Evolutionary conservation across 441 rosid genomes (phyloP).

Genomic region (Corymbia citriodora): DNA sequence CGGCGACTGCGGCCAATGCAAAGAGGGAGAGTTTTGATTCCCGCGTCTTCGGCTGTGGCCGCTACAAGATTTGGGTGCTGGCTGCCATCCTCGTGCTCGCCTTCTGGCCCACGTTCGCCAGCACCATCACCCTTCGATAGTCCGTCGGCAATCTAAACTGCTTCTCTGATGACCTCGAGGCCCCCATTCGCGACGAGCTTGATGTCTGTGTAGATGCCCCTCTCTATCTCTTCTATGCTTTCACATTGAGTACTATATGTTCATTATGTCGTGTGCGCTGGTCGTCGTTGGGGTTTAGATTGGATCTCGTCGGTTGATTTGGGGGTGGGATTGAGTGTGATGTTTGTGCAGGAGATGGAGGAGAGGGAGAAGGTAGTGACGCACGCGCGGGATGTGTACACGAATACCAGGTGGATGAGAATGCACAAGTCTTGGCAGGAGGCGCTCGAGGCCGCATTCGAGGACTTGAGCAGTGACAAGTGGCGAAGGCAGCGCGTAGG

Average conservation of each 20-base stretch:
- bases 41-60: constrained; percentile 53
- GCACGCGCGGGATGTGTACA: constrained; percentile 95
- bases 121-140: constrained; percentile 91
- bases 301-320: neutral
- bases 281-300: neutral
- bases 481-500: too few species aligned
- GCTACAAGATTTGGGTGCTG: constrained; percentile 89
- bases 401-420: constrained; percentile 69
- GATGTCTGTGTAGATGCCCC: constrained; percentile 57
- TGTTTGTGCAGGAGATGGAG: constrained; percentile 70
- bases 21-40: constrained; percentile 60
- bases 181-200: constrained; percentile 56
- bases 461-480: constrained; percentile 69
- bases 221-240: neutral
- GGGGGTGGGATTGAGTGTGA: neutral
- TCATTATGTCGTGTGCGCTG: neutral
- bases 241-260: neutral
- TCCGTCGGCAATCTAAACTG: constrained; percentile 75
- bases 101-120: constrained; percentile 93
- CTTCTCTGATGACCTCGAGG: constrained; percentile 50
- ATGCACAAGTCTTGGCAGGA: constrained; percentile 83
- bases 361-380: constrained; percentile 91
- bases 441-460: constrained; percentile 93
- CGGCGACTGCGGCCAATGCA: constrained; percentile 25
- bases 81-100: constrained; percentile 82